These are phyloP conservation scores for Malus hybrid DNA, from an alignment of 331 rosid species.

Conservation along the genomic window DNA sequence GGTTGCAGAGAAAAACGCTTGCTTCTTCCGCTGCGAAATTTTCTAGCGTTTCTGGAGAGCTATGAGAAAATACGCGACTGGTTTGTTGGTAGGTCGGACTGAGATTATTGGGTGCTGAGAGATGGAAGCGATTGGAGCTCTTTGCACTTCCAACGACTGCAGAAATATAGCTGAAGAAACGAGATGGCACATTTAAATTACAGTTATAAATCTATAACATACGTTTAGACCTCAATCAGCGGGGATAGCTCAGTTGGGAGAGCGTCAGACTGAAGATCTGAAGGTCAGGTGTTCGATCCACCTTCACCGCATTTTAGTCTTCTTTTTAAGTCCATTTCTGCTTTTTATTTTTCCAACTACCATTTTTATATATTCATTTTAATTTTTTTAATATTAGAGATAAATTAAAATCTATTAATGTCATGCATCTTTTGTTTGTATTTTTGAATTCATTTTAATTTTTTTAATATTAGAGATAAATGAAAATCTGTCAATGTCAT, in stretches of 20 bases:
- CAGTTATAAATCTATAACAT: too few relatives aligned
- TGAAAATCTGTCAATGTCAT: too few relatives aligned
- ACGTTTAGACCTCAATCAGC: rapidly evolving
- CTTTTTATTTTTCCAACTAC: too few relatives aligned
- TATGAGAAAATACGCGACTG: neutral
- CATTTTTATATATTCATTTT: too few relatives aligned
- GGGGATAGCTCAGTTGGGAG: slow-evolving; percentile 16
- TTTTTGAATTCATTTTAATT: too few relatives aligned
- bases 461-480: too few relatives aligned
- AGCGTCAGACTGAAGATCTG: slow-evolving; percentile 32
- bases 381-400: too few relatives aligned
- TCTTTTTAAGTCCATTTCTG: too few relatives aligned
- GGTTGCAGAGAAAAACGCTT: neutral
- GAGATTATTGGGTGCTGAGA: neutral
- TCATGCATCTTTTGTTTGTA: too few relatives aligned
- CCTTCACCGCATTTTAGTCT: slow-evolving; percentile 46
- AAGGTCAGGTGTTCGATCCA: slow-evolving; percentile 81
- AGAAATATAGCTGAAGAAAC: neutral
- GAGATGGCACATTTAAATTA: too few relatives aligned
- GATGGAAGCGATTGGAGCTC: neutral
- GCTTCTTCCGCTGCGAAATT: neutral
- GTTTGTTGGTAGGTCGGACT: neutral
- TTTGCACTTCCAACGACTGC: neutral
- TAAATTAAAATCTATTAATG: too few relatives aligned
- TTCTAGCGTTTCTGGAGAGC: neutral